These are phyloP conservation scores for Bothriochloa decipiens DNA, from an alignment of 176 grass and related monocot genomes.

Conservation along the genomic window DNA sequence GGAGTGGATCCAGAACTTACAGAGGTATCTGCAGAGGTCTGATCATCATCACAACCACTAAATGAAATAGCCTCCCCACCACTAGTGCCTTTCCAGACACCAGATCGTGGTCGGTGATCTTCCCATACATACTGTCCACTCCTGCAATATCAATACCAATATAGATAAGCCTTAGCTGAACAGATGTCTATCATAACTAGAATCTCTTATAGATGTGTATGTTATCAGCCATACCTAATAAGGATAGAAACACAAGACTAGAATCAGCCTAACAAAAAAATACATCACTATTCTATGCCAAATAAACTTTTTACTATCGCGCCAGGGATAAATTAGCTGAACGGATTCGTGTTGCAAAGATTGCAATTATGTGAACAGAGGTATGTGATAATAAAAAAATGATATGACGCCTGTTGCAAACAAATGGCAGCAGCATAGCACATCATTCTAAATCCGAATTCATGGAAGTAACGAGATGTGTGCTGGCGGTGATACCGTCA, in stretches of 20 bases:
- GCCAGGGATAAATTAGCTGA: background rate
- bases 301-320: background rate
- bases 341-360: background rate
- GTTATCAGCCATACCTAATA: constrained; percentile 15
- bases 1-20: constrained; percentile 54
- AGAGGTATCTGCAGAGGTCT: constrained; percentile 97
- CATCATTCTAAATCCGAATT: background rate
- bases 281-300: background rate
- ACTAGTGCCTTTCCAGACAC: constrained; percentile 95
- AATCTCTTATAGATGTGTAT: constrained; percentile 27
- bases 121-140: constrained; percentile 88
- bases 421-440: background rate
- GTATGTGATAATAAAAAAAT: background rate
- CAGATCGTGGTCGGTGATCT: constrained; percentile 89
- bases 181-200: constrained; percentile 14
- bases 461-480: constrained; percentile 27
- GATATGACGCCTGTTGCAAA: background rate
- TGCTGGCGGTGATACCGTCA: constrained; percentile 6
- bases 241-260: constrained; percentile 25
- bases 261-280: constrained; percentile 21
- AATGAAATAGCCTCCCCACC: constrained; percentile 98
- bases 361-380: constrained; percentile 10
- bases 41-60: constrained; percentile 90
- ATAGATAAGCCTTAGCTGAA: constrained; percentile 20
- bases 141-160: constrained; percentile 53